phyloP scores from a whole-genome alignment of 106 monocot genomes.

The Apostasia ramifera region DNA sequence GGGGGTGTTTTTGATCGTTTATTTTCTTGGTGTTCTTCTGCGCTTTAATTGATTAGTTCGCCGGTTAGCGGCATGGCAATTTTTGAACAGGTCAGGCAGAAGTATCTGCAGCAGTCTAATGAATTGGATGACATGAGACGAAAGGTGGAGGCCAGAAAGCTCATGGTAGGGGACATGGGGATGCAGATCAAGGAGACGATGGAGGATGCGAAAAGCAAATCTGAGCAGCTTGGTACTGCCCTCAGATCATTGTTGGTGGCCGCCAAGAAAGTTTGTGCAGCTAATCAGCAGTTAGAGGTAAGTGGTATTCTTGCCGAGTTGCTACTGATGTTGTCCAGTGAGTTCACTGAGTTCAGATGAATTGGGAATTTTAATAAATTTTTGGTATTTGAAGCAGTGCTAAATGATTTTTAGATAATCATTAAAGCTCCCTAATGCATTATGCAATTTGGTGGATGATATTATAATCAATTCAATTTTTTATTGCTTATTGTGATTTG shows the following conservation, averaged over 20 bases:
- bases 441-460: too few relatives aligned
- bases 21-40: background rate
- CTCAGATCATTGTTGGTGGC: slow-evolving; percentile 55
- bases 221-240: slow-evolving; percentile 51
- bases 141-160: slow-evolving; percentile 46
- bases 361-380: background rate
- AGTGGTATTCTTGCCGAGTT: background rate
- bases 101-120: slow-evolving; percentile 48
- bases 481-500: too few relatives aligned
- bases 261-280: slow-evolving; percentile 51
- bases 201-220: slow-evolving; percentile 34
- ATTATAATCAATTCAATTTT: too few relatives aligned
- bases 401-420: too few relatives aligned
- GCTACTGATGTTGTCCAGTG: background rate
- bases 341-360: background rate
- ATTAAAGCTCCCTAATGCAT: too few relatives aligned
- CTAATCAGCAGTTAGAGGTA: slow-evolving; percentile 72
- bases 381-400: too few relatives aligned
- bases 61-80: slow-evolving; percentile 3
- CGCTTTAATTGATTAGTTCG: slow-evolving; percentile 20
- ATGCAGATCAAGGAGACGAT: slow-evolving; percentile 37
- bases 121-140: slow-evolving; percentile 69
- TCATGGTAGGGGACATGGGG: slow-evolving; percentile 34
- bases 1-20: background rate
- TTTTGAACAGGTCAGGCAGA: slow-evolving; percentile 46